A percentile compares a stretch with the other conserved stretches of the same genome.
Evolutionary conservation across 805 yeast species (phyloP).

Genomic region (Kodamaea laetipori): DNA sequence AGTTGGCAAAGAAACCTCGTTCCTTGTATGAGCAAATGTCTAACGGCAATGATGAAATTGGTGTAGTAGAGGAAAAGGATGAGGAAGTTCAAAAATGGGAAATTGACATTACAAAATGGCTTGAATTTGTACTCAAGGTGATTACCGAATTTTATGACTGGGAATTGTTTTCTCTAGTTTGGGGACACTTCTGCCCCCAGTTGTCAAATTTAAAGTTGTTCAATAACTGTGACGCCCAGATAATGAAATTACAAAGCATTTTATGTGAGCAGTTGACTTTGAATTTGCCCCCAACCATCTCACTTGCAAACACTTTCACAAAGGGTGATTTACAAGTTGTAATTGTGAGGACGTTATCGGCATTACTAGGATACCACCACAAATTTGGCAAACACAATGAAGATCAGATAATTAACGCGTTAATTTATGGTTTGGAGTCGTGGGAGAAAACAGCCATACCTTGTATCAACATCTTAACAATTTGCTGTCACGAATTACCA

Average conservation of each 20-base stretch:
- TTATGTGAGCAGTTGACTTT: conserved; percentile 62
- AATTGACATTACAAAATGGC: conserved; percentile 46
- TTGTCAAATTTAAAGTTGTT: conserved; percentile 60
- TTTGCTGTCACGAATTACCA: conserved; percentile 83
- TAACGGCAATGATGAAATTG: neutral
- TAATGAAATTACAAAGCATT: conserved; percentile 44
- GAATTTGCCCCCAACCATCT: conserved; percentile 45
- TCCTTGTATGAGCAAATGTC: neutral
- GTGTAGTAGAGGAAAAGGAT: neutral
- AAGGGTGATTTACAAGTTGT: conserved; percentile 69
- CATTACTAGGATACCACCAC: conserved; percentile 61
- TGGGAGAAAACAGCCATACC: conserved; percentile 83
- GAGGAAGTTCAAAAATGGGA: conserved; percentile 4
- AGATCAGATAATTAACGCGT: conserved; percentile 62
- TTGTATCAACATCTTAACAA: conserved; percentile 70
- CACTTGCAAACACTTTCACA: conserved; percentile 43
- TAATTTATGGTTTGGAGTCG: conserved; percentile 62
- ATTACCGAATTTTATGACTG: conserved; percentile 59
- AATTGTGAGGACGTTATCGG: conserved; percentile 59
- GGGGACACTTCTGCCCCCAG: conserved; percentile 74
- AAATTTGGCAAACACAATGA: conserved; percentile 57
- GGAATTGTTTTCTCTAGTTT: conserved; percentile 68
- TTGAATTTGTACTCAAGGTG: conserved; percentile 49
- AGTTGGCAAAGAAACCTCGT: conserved; percentile 3
- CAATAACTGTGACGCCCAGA: conserved; percentile 39